These are phyloP conservation scores for Isatis tinctoria DNA, from an alignment of 345 rosid genomes.

Conservation along the genomic window DNA sequence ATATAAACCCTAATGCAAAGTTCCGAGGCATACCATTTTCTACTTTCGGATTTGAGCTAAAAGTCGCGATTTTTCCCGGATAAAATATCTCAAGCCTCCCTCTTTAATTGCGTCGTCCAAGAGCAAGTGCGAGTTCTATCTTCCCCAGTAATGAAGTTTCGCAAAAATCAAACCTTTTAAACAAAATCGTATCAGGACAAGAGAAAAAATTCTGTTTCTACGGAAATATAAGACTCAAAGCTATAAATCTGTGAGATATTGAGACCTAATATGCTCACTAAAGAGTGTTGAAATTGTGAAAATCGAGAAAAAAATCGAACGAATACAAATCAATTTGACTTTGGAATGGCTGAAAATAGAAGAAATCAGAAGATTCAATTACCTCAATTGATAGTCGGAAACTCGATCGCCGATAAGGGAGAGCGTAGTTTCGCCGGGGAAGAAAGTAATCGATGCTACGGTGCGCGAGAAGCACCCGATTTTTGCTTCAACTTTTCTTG, in stretches of 20 bases:
- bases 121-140: not conserved
- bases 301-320: not conserved
- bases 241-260: not conserved
- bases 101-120: not conserved
- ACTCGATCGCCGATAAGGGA: constrained; percentile 22
- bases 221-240: not conserved
- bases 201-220: not conserved
- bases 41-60: not conserved
- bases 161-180: constrained; percentile 9
- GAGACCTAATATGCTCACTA: constrained; percentile 1
- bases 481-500: constrained; percentile 16
- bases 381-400: constrained; percentile 33
- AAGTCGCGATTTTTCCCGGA: not conserved
- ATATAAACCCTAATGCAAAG: constrained; percentile 25
- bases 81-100: not conserved
- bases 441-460: constrained; percentile 7
- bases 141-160: not conserved
- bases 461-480: constrained; percentile 47
- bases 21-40: constrained; percentile 10
- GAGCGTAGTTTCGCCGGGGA: constrained; percentile 18
- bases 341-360: not conserved
- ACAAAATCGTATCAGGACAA: not conserved
- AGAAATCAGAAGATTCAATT: not conserved
- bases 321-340: not conserved
- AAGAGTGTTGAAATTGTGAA: constrained; percentile 10